Percentiles rank a stretch among this genome's conserved stretches.
These are phyloP conservation scores for Scutellaria baicalensis DNA, from an alignment of 257 asterid species.

Conservation along the genomic window DNA sequence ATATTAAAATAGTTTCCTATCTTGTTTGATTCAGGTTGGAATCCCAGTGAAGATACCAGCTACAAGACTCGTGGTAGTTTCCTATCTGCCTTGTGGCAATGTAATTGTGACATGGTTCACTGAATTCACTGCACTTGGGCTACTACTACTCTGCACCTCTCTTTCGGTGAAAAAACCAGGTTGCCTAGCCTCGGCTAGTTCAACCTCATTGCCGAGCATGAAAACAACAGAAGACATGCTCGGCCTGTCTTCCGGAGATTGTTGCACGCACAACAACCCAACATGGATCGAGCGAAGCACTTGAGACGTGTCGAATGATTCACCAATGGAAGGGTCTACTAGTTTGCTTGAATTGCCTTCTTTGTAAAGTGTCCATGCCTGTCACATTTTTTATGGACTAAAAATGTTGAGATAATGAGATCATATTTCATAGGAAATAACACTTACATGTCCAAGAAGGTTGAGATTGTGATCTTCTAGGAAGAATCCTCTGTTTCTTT, in stretches of 20 bases:
- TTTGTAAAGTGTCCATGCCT: constrained; percentile 12
- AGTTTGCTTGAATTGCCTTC: background rate
- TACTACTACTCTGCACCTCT: background rate
- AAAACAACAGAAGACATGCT: constrained; percentile 6
- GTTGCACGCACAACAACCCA: background rate
- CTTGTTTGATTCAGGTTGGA: too few relatives aligned
- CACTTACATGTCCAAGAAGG: too few relatives aligned
- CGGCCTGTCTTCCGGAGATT: too few relatives aligned
- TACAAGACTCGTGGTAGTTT: too few relatives aligned
- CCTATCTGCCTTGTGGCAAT: background rate
- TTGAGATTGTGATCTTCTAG: too few relatives aligned
- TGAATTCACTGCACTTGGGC: too few relatives aligned
- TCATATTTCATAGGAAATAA: background rate
- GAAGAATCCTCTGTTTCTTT: too few relatives aligned
- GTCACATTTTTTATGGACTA: background rate
- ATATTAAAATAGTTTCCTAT: too few relatives aligned
- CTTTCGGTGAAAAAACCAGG: background rate
- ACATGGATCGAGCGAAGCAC: background rate
- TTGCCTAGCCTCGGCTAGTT: background rate
- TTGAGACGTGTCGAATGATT: background rate
- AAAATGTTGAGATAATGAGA: background rate
- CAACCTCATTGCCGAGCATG: constrained; percentile 5
- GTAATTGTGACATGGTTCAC: background rate
- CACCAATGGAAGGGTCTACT: background rate
- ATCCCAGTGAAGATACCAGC: too few relatives aligned